A percentile compares a stretch with the other conserved stretches of the same genome.
phyloP scores from a whole-genome alignment of 2,329 filamentous ascomycete species.

The Fusarium albidum region DNA sequence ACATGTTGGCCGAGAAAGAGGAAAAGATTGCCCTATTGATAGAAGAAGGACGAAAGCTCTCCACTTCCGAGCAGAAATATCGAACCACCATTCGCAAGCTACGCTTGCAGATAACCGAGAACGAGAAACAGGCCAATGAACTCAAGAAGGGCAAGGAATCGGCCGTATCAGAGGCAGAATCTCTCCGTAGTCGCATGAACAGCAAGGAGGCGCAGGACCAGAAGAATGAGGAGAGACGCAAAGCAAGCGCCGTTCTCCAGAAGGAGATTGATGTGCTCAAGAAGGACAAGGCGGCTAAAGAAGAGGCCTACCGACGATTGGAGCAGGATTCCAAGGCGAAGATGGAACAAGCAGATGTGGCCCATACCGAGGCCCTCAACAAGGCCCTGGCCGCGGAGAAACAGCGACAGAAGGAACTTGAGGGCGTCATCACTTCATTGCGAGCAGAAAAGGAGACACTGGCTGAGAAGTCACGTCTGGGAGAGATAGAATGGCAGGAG shows the following conservation, averaged over 20 bases:
- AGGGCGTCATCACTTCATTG: conserved; percentile 68
- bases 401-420: conserved; percentile 61
- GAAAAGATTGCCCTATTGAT: conserved; percentile 88
- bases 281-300: conserved; percentile 67
- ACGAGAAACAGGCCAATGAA: conserved; percentile 70
- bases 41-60: conserved; percentile 90
- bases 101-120: conserved; percentile 69
- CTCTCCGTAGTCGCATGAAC: conserved; percentile 56
- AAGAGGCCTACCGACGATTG: conserved; percentile 71
- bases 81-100: conserved; percentile 85
- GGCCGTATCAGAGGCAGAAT: conserved; percentile 58
- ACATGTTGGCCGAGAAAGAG: conserved; percentile 87
- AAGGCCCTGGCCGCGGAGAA: conserved; percentile 75
- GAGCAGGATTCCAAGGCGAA: conserved; percentile 75
- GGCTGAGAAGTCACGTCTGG: conserved; percentile 72
- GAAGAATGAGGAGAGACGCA: conserved; percentile 55
- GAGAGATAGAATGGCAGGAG: conserved; percentile 76
- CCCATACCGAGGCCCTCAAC: conserved; percentile 71
- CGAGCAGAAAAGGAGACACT: conserved; percentile 81
- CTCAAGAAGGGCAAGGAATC: conserved; percentile 68
- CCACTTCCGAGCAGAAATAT: conserved; percentile 85
- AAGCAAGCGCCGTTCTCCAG: conserved; percentile 61
- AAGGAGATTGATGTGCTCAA: conserved; percentile 48
- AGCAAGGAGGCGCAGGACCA: conserved; percentile 65
- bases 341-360: conserved; percentile 68